These are phyloP conservation scores for Fusarium heterosporum DNA, from an alignment of 2,329 filamentous ascomycete genomes.

Conservation along the genomic window DNA sequence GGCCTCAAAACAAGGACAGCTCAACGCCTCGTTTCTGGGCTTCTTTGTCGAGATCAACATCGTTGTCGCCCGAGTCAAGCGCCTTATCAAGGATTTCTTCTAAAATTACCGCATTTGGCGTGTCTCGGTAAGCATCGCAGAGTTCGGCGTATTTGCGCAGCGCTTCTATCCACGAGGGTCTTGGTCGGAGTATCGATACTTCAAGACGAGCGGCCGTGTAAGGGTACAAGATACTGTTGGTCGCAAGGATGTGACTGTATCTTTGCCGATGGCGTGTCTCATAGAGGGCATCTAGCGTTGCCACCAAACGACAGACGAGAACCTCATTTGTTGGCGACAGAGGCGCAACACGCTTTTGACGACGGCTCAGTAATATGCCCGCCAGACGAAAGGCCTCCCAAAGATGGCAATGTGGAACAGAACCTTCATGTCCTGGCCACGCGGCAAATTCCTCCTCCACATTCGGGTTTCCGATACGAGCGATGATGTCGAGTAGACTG, in stretches of 20 bases:
- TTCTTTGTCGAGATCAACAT: slow-evolving; percentile 29
- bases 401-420: slow-evolving; percentile 45
- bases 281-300: slow-evolving; percentile 42
- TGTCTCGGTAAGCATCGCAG: slow-evolving; percentile 28
- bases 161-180: slow-evolving; percentile 33
- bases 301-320: slow-evolving; percentile 43
- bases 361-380: slow-evolving; percentile 41
- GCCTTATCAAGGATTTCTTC: slow-evolving; percentile 36
- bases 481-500: slow-evolving; percentile 45
- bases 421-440: slow-evolving; percentile 46
- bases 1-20: slow-evolving; percentile 32
- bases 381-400: slow-evolving; percentile 48
- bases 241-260: slow-evolving; percentile 37
- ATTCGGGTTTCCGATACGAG: slow-evolving; percentile 20
- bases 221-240: slow-evolving; percentile 46
- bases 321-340: slow-evolving; percentile 13
- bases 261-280: slow-evolving; percentile 20
- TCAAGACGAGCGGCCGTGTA: slow-evolving; percentile 45
- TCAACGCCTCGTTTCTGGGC: slow-evolving; percentile 25
- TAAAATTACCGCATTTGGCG: slow-evolving; percentile 19
- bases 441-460: slow-evolving; percentile 34
- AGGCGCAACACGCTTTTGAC: slow-evolving; percentile 2
- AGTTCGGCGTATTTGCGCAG: slow-evolving; percentile 3
- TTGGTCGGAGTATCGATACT: slow-evolving; percentile 29
- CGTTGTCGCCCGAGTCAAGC: slow-evolving; percentile 20